Base-by-base conservation (phyloP, 2,329 filamentous ascomycete genomes). In the Cladosporium sp. region DNA sequence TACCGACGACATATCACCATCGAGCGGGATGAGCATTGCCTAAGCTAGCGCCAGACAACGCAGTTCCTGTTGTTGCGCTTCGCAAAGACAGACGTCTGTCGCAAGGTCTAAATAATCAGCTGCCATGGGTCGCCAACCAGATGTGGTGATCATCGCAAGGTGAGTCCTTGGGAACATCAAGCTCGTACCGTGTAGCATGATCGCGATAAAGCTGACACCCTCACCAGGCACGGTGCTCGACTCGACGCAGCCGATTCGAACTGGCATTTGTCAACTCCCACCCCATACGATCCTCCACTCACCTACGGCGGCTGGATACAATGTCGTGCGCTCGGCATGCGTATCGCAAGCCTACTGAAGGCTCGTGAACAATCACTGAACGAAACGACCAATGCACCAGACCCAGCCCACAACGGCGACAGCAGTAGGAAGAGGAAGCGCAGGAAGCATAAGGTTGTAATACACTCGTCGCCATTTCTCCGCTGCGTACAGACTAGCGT, bases 281-380 rank as follows among this genome's bases (percentile, higher is more conserved):
- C 91, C 5, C 94, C 94, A 1, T 99, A 97, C 78, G 93, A 99
- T 64, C 90, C 94, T 64, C 94, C 94, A 50, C 80, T 99, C 58
- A 96, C 92, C 2, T 97, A 97, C 70, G 90, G 90, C 65, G 94
- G 94, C 63, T 97, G 94, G 89, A 84, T 87, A 13, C 94, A 97
- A 73, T 87, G 89, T 55, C 86, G 89, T 65, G 84, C 87, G 4
- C 83, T 97, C 22, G 94, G 94, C 15, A 81, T 86, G 60, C 86
- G 91, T 60, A 97, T 99, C 61, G 88, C 85, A n/a, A 86, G 80
- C 65, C 84, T 96, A 28, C 71, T 88, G 15, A 72, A 80, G 57
- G 74, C 77, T 37, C 73, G 78, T 25, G 79, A 81, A 64, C 71
- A 69, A 52, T 69, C 35, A 15, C 20, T 44, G 20, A 44, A 58